phyloP scores from a whole-genome alignment of 2,329 filamentous ascomycete genomes.

The Ceratocystis ficicola region DNA sequence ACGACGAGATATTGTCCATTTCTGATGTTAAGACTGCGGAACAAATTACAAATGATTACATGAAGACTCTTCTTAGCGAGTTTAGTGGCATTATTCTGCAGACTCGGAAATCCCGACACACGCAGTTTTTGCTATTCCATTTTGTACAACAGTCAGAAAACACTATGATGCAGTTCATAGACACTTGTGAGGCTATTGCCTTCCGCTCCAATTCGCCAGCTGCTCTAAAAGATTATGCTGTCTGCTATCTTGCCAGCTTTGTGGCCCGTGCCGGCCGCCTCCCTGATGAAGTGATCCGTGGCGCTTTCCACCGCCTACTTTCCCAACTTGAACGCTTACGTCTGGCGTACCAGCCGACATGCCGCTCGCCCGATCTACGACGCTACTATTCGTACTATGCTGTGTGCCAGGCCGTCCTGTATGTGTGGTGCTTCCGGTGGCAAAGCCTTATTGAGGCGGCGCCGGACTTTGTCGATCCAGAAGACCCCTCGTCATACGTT shows the following conservation, averaged over 20 bases:
- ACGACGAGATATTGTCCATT: conserved; percentile 58
- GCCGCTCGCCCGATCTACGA: conserved; percentile 72
- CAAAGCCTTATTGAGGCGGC: conserved; percentile 64
- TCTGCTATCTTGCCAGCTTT: conserved; percentile 88
- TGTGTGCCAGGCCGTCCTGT: conserved; percentile 76
- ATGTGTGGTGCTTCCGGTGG: conserved; percentile 98
- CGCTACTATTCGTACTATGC: conserved; percentile 79
- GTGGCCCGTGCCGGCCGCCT: conserved; percentile 82
- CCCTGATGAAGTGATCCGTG: conserved; percentile 60
- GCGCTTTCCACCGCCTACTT: conserved; percentile 69
- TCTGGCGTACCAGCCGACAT: conserved; percentile 56
- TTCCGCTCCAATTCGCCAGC: conserved; percentile 53
- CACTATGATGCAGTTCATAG: conserved; percentile 58
- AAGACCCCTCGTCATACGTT: conserved; percentile 47
- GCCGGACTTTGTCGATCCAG: conserved; percentile 48
- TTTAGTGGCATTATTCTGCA: conserved; percentile 82
- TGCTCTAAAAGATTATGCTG: conserved; percentile 68
- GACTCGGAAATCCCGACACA: conserved; percentile 82
- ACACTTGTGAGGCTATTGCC: conserved; percentile 28
- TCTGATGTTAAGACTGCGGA: conserved; percentile 53
- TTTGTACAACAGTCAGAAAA: conserved; percentile 73
- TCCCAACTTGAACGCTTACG: conserved; percentile 65
- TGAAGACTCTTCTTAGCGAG: conserved; percentile 69
- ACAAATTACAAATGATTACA: conserved; percentile 33
- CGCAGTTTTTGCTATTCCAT: conserved; percentile 92